Conservation (phyloP, 805 yeast genomes). For the Starmerella asiatica region DNA sequence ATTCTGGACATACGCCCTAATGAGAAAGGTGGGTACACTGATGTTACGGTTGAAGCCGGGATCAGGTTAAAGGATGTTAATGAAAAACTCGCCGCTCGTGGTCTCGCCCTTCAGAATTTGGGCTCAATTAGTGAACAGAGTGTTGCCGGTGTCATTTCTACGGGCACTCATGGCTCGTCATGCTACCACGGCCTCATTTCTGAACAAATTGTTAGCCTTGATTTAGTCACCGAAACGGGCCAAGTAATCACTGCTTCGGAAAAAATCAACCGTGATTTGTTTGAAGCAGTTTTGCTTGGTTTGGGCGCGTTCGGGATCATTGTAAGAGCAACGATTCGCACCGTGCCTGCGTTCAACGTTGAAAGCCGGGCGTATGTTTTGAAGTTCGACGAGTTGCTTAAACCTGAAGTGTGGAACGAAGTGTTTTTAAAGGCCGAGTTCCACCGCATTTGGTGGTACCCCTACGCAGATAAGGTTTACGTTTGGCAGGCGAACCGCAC, state of each 20-base stretch:
- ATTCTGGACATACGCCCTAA: constrained; percentile 39
- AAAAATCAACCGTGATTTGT: constrained; percentile 47
- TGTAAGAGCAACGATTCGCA: constrained; percentile 69
- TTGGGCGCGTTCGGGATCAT: constrained; percentile 87
- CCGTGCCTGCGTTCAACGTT: constrained; percentile 71
- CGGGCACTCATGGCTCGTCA: constrained; percentile 95
- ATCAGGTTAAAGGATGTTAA: constrained; percentile 63
- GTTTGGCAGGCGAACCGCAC: constrained; percentile 84
- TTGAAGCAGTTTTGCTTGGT: constrained; percentile 71
- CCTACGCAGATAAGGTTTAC: constrained; percentile 73
- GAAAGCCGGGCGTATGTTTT: constrained; percentile 73
- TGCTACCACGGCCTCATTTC: constrained; percentile 84
- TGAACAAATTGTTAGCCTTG: constrained; percentile 70
- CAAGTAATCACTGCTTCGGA: constrained; percentile 55
- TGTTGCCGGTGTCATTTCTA: constrained; percentile 86
- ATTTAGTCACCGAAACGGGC: constrained; percentile 65
- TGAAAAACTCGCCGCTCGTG: constrained; percentile 44
- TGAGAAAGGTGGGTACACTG: constrained; percentile 52
- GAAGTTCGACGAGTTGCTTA: constrained; percentile 56
- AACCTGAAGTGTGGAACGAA: constrained; percentile 45
- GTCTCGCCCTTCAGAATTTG: constrained; percentile 74
- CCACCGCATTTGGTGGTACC: constrained; percentile 95
- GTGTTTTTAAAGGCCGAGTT: constrained; percentile 86
- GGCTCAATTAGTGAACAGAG: constrained; percentile 93
- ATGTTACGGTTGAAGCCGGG: constrained; percentile 92